phyloP scores from a whole-genome alignment of 1,284 basidiomycete genomes.

The Ceratobasidium sp. region DNA sequence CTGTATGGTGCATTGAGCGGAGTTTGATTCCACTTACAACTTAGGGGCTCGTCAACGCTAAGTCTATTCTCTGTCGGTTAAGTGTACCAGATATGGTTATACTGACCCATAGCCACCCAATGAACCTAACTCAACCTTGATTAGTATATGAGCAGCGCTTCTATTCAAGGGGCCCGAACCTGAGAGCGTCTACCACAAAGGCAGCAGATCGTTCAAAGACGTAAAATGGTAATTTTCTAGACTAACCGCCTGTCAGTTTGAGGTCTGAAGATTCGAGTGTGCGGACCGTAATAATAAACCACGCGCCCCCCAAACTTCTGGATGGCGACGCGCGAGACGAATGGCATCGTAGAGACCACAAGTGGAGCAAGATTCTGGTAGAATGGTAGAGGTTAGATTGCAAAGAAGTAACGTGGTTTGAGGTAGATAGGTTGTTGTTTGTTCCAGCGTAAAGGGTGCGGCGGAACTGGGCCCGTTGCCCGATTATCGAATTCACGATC shows the following conservation, averaged over 20 bases:
- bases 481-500: conserved; percentile 7
- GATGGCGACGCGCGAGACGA: not conserved
- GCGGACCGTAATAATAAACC: not conserved
- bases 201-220: not conserved
- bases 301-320: not conserved
- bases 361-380: not conserved
- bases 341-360: not conserved
- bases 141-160: conserved; percentile 11
- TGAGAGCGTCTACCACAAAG: not conserved
- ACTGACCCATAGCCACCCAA: conserved; percentile 11
- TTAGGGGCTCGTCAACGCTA: conserved; percentile 3
- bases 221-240: not conserved
- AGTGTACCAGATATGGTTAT: conserved; percentile 2
- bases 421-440: conserved; percentile 12
- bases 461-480: not conserved
- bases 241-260: not conserved
- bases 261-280: not conserved
- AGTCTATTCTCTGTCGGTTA: conserved; percentile 2
- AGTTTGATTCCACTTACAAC: not conserved
- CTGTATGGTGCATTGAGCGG: not conserved
- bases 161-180: not conserved
- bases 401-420: not conserved
- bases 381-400: not conserved
- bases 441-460: conserved; percentile 19
- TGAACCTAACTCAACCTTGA: not conserved